A percentile compares a stretch with the other conserved stretches of the same genome.
Evolutionary conservation across 495 filamentous ascomycete genomes (phyloP).

Genomic region (Podospora sp.): DNA sequence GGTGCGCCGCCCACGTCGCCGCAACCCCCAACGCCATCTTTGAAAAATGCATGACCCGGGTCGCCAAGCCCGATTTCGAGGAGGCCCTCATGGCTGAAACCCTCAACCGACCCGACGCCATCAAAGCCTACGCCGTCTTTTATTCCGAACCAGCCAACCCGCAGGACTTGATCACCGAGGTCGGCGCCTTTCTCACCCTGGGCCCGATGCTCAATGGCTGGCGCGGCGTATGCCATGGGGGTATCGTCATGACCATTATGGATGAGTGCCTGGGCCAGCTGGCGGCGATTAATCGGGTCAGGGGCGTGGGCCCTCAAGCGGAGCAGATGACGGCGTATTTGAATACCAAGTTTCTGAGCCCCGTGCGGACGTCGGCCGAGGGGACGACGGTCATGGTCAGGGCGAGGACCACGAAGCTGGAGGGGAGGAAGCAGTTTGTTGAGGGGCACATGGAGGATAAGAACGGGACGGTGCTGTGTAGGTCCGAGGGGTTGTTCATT

Average conservation of each 20-base stretch:
- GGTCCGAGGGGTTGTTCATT: constrained; percentile 52
- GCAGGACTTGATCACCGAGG: constrained; percentile 40
- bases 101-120: constrained; percentile 54
- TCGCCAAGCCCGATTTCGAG: constrained; percentile 46
- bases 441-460: constrained; percentile 48
- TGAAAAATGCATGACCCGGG: constrained; percentile 42
- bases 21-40: constrained; percentile 34
- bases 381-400: constrained; percentile 55
- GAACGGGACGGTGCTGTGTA: constrained; percentile 44
- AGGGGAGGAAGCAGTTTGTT: constrained; percentile 51
- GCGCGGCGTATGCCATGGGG: constrained; percentile 61
- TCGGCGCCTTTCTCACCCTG: constrained; percentile 53
- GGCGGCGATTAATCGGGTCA: constrained; percentile 47
- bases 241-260: constrained; percentile 60
- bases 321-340: constrained; percentile 58
- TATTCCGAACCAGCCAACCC: constrained; percentile 37
- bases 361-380: constrained; percentile 46
- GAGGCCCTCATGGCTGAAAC: constrained; percentile 61
- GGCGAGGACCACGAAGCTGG: constrained; percentile 41
- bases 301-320: constrained; percentile 26
- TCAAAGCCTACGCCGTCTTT: constrained; percentile 53
- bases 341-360: constrained; percentile 57
- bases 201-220: constrained; percentile 61
- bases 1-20: constrained; percentile 55
- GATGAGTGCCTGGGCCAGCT: constrained; percentile 58